Evolutionary conservation across 1,284 basidiomycete genomes (phyloP).

Genomic region (Wallemia mellicola): DNA sequence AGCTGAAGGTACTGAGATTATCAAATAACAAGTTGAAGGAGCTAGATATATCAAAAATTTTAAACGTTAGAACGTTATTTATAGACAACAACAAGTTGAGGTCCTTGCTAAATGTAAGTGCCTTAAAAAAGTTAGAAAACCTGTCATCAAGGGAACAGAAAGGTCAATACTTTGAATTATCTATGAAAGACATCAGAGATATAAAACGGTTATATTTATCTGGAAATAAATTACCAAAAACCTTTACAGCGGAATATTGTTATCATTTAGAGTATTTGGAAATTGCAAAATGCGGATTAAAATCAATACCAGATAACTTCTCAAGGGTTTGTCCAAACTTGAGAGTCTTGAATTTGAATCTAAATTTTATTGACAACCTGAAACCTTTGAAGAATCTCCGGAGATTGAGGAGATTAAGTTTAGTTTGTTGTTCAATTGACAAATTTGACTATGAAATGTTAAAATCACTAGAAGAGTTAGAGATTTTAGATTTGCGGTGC

Average conservation of each 20-base stretch:
- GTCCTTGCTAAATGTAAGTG: slow-evolving; percentile 21
- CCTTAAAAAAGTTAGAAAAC: slow-evolving; percentile 47
- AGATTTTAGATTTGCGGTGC: slow-evolving; percentile 28
- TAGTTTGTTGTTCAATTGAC: background rate
- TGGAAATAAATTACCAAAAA: slow-evolving; percentile 16
- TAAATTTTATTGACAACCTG: slow-evolving; percentile 1
- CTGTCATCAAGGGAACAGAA: slow-evolving; percentile 70
- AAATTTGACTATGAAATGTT: slow-evolving; percentile 1
- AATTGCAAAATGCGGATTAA: slow-evolving; percentile 62
- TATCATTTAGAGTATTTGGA: slow-evolving; percentile 82
- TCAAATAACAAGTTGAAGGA: slow-evolving; percentile 47
- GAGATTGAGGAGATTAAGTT: background rate
- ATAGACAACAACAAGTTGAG: slow-evolving; percentile 55
- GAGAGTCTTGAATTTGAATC: slow-evolving; percentile 66
- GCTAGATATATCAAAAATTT: slow-evolving; percentile 36
- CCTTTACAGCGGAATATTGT: slow-evolving; percentile 30
- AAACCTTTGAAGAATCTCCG: background rate
- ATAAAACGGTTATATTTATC: slow-evolving; percentile 79
- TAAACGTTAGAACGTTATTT: slow-evolving; percentile 62
- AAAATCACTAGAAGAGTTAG: background rate
- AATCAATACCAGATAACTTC: slow-evolving; percentile 36
- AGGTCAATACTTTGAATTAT: slow-evolving; percentile 26
- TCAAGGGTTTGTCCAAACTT: slow-evolving; percentile 47
- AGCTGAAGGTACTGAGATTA: slow-evolving; percentile 51
- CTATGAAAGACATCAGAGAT: slow-evolving; percentile 47